Conservation (phyloP, 2,329 filamentous ascomycete species). For the Thelonectria olida region DNA sequence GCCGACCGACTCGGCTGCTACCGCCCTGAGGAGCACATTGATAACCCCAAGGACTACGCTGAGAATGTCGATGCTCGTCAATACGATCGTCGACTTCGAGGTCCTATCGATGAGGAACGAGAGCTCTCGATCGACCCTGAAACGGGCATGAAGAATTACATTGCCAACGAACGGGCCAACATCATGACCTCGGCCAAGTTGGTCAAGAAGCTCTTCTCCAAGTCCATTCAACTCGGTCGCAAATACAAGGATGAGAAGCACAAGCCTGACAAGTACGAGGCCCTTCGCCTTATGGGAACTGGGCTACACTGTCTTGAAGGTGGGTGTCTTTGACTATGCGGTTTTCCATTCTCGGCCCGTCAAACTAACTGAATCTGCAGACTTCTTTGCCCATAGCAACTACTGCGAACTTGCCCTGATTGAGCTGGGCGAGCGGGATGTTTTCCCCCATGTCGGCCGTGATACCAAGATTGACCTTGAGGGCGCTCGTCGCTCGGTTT, state of each 20-base stretch:
- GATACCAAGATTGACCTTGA: constrained; percentile 75
- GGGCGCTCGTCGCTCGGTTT: constrained; percentile 74
- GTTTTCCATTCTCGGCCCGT: background rate
- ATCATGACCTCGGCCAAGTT: constrained; percentile 86
- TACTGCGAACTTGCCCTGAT: constrained; percentile 89
- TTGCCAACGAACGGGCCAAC: constrained; percentile 80
- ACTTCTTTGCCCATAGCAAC: constrained; percentile 94
- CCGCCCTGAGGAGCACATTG: constrained; percentile 78
- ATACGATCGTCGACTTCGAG: constrained; percentile 84
- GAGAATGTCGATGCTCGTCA: constrained; percentile 86
- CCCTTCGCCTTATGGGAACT: constrained; percentile 85
- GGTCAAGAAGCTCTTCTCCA: constrained; percentile 76
- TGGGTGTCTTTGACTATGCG: constrained; percentile 41
- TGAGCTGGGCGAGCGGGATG: constrained; percentile 80
- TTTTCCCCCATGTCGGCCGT: constrained; percentile 89
- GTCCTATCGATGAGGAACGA: constrained; percentile 78
- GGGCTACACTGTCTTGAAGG: constrained; percentile 89
- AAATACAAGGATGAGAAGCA: constrained; percentile 68
- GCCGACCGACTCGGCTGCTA: constrained; percentile 85
- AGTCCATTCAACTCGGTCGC: constrained; percentile 82
- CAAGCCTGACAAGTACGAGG: constrained; percentile 83
- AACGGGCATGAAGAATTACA: constrained; percentile 91
- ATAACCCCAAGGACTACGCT: constrained; percentile 88
- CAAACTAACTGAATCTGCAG: constrained; percentile 49
- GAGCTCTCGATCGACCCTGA: constrained; percentile 82